A percentile compares a stretch with the other conserved stretches of the same genome.
Conservation (phyloP, 768 basidiomycete genomes). For the Lactarius akahatsu region DNA sequence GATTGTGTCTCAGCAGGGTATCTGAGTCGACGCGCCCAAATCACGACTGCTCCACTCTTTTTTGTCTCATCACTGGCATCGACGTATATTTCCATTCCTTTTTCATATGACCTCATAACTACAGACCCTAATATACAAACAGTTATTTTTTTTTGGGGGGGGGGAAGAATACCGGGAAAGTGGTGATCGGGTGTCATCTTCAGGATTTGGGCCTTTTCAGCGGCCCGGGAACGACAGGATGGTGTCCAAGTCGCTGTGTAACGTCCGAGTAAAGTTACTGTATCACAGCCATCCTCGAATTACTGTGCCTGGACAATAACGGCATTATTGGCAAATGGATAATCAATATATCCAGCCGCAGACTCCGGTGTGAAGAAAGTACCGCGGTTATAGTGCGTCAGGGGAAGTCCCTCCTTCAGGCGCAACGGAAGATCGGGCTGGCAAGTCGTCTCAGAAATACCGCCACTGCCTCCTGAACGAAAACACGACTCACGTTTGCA, state of each 20-base stretch:
- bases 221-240: neutral
- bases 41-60: neutral
- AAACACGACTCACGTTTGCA: conserved; percentile 13
- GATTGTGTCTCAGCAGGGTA: no score
- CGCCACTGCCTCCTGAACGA: neutral
- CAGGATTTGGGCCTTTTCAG: neutral
- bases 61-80: neutral
- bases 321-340: conserved; percentile 13
- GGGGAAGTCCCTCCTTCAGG: conserved; percentile 4
- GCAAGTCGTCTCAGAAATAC: neutral
- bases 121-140: neutral
- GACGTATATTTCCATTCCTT: no score
- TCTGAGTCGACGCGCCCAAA: neutral
- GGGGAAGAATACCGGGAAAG: neutral
- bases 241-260: neutral
- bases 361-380: conserved; percentile 18
- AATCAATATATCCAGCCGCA: conserved; percentile 20
- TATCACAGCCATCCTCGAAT: neutral
- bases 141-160: neutral
- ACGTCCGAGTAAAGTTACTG: no score
- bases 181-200: neutral
- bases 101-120: neutral
- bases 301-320: neutral
- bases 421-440: conserved; percentile 28
- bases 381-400: conserved; percentile 12